Evolutionary conservation across 2,329 filamentous ascomycete species (phyloP).

Genomic region (Pseudogymnoascus sp.): DNA sequence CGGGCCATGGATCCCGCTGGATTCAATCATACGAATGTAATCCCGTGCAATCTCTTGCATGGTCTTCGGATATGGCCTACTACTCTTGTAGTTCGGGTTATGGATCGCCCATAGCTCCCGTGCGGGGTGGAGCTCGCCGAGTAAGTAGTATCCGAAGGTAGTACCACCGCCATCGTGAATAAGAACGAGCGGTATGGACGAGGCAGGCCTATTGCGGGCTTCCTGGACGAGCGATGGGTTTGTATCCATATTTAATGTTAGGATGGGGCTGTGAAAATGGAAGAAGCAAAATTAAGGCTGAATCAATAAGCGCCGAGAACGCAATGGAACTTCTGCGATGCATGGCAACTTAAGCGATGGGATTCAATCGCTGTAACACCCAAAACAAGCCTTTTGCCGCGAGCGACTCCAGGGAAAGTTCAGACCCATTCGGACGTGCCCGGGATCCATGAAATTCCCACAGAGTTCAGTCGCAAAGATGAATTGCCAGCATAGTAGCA

Average conservation of each 20-base stretch:
- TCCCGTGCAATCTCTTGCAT: constrained; percentile 2
- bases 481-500: too few relatives aligned
- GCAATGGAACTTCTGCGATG: neutral
- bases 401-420: too few relatives aligned
- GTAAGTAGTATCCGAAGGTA: neutral
- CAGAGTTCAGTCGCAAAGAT: too few relatives aligned
- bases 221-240: neutral
- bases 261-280: neutral
- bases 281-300: neutral
- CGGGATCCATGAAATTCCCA: too few relatives aligned
- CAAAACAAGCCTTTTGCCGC: neutral
- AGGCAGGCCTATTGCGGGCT: neutral
- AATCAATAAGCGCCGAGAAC: neutral
- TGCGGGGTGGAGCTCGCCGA: neutral
- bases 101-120: constrained; percentile 8
- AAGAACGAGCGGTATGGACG: constrained; percentile 1
- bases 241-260: neutral
- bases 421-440: too few relatives aligned
- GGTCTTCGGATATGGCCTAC: neutral
- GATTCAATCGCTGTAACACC: neutral
- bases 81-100: neutral
- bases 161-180: constrained; percentile 3
- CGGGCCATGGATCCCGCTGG: neutral
- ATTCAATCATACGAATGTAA: neutral
- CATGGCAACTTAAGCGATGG: neutral